These are phyloP conservation scores for Camelina hispida DNA, from an alignment of 345 rosid species.

Conservation along the genomic window DNA sequence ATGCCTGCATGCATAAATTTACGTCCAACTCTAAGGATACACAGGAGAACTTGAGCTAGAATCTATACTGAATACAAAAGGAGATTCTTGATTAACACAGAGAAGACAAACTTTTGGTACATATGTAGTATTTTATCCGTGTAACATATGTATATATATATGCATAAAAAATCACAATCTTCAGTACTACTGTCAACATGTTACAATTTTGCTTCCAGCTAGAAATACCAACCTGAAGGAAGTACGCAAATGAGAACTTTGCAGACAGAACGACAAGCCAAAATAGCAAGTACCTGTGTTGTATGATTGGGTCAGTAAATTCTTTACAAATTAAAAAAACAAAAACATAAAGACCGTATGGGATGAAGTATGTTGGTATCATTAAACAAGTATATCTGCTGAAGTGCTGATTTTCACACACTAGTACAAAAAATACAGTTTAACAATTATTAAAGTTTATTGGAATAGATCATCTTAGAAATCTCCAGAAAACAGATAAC, in stretches of 20 bases:
- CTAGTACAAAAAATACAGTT: constrained; percentile 23
- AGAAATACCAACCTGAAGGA: constrained; percentile 71
- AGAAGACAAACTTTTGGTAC: constrained; percentile 9
- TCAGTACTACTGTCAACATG: constrained; percentile 16
- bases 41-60: constrained; percentile 13
- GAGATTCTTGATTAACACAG: constrained; percentile 5
- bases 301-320: constrained; percentile 21
- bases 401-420: constrained; percentile 17
- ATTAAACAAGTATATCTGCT: constrained; percentile 30
- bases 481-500: constrained; percentile 23
- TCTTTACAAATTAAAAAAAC: constrained; percentile 12
- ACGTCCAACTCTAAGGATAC: constrained; percentile 26
- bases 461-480: constrained; percentile 23
- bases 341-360: neutral
- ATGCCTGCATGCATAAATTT: constrained; percentile 19
- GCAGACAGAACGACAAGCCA: constrained; percentile 83
- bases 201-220: constrained; percentile 26
- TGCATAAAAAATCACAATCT: constrained; percentile 14
- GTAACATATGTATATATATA: constrained; percentile 6
- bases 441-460: constrained; percentile 12
- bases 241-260: constrained; percentile 91
- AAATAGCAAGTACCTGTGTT: constrained; percentile 84
- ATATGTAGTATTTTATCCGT: constrained; percentile 18
- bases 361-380: constrained; percentile 6
- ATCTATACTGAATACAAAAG: constrained; percentile 16